Base-by-base conservation (phyloP, 2,329 filamentous ascomycete species). In the Cytospora leucostoma region DNA sequence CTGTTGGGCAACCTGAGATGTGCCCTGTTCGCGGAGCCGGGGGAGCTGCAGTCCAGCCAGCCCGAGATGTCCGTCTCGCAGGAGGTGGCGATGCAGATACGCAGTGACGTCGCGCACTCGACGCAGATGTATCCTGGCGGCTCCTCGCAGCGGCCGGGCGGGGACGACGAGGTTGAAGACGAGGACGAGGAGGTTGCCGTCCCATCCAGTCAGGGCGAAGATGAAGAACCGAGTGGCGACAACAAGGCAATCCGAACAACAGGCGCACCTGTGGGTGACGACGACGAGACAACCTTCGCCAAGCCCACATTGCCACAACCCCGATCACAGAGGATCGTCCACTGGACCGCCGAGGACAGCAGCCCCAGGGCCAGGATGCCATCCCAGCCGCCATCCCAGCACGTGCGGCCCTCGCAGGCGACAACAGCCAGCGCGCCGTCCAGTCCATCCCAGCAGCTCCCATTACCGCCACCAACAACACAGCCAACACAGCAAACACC, bases 1-100 rank as follows among this genome's bases (percentile, higher is more conserved):
- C 73, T 88, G 13, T 78, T 88, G 52, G 83, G 80, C 59, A 88
- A 88, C 63, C 71, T 89, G 38, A 76, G 81, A 17, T 79, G 79
- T 49, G 80, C 82, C 6, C 70, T 87, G 1, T 80, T 87, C 61
- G 76, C 73, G 64, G 72, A 70, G 15, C 56, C 38, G 6, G 57
- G 60, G 2, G 55, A 63, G 56, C 17, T 34, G 13, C 72, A 74
- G 8, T 66, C 63, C 1, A 66, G 64, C 2, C 67, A 70, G 6
- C 68, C 70, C 0, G 70, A 71, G 35, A 62, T 74, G 62, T 79
- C 79, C 3, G 73, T 82, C 17, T 84, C 82, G 2, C 82, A 85
- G 64, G 79, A 85, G 67, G 70, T 84, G n/a, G 78, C 76, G 33
- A 78, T 80, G 8, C 83, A 85, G 65, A 72, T 85, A 27, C 75